Percentiles rank a stretch among this genome's conserved stretches.
Evolutionary conservation across 352 stramenopile genomes (phyloP).

Genomic region (Globisporangium yorkense): DNA sequence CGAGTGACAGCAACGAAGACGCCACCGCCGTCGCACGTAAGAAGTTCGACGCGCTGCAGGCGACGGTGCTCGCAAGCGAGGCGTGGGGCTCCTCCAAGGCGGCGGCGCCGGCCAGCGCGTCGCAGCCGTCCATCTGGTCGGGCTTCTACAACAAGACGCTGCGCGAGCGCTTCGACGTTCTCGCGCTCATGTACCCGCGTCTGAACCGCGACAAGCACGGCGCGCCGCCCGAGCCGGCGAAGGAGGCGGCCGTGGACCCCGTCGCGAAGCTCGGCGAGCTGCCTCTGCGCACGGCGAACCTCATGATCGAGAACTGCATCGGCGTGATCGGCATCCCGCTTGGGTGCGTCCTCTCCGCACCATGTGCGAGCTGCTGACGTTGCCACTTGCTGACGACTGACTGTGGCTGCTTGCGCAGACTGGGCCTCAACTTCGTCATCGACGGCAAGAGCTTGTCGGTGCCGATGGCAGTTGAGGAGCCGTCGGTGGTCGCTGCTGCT

Average conservation of each 20-base stretch:
- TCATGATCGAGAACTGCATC: slow-evolving; percentile 90
- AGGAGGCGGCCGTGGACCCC: slow-evolving; percentile 22
- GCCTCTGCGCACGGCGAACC: slow-evolving; percentile 68
- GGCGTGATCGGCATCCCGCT: slow-evolving; percentile 79
- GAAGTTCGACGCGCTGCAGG: slow-evolving; percentile 40
- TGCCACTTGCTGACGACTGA: background rate
- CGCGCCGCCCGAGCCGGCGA: slow-evolving; percentile 4
- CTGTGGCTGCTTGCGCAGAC: slow-evolving; percentile 14
- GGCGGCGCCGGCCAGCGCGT: slow-evolving; percentile 11
- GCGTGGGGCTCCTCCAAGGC: slow-evolving; percentile 14
- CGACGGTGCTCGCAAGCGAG: slow-evolving; percentile 31
- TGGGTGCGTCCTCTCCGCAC: slow-evolving; percentile 26
- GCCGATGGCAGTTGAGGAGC: slow-evolving; percentile 83
- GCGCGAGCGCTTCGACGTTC: slow-evolving; percentile 73
- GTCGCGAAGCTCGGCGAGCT: slow-evolving; percentile 61
- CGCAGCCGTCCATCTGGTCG: slow-evolving; percentile 79
- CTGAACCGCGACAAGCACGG: slow-evolving; percentile 39
- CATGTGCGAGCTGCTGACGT: background rate
- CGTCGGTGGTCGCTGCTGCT: slow-evolving; percentile 77
- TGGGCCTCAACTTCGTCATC: slow-evolving; percentile 84
- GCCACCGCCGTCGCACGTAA: slow-evolving; percentile 16
- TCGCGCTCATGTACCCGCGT: slow-evolving; percentile 80
- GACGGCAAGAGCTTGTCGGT: slow-evolving; percentile 74
- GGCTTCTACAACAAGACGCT: slow-evolving; percentile 89
- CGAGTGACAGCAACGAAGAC: background rate